phyloP scores from a whole-genome alignment of 176 grass and related monocot genomes.

The Aegilops sharonensis region DNA sequence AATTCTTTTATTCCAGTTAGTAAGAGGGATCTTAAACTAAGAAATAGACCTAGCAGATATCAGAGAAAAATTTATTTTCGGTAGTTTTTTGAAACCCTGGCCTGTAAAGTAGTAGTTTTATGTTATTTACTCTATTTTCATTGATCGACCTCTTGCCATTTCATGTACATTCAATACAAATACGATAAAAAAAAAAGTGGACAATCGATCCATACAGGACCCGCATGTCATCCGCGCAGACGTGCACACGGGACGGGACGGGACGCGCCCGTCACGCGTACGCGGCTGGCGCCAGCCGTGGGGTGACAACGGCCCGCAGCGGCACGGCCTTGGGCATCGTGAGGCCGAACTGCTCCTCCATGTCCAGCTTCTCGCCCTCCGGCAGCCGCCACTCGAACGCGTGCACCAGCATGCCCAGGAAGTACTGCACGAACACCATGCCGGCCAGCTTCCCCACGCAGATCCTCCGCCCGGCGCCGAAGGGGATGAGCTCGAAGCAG shows the following conservation, averaged over 20 bases:
- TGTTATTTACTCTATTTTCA: too few species aligned
- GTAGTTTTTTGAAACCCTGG: too few species aligned
- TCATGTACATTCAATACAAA: too few species aligned
- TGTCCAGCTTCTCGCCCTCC: conserved; percentile 57
- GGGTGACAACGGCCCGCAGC: conserved; percentile 45
- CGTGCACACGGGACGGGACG: conserved; percentile 5
- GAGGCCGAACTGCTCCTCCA: conserved; percentile 66
- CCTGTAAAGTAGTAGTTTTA: too few species aligned
- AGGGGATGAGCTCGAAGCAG: conserved; percentile 77
- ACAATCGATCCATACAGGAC: too few species aligned
- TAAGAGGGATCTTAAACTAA: too few species aligned
- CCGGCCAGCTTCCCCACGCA: conserved; percentile 77
- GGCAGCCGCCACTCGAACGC: conserved; percentile 67
- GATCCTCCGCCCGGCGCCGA: conserved; percentile 69
- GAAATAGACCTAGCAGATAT: too few species aligned
- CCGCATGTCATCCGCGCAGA: too few species aligned
- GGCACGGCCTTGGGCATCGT: conserved; percentile 69
- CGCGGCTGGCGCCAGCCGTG: conserved; percentile 20
- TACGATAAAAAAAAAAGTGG: too few species aligned
- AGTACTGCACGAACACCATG: conserved; percentile 85
- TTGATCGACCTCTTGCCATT: too few species aligned
- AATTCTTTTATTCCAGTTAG: too few species aligned
- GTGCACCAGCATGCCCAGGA: conserved; percentile 63
- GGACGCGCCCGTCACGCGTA: conserved; percentile 21
- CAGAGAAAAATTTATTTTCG: too few species aligned